Base-by-base conservation (phyloP, 768 basidiomycete genomes). In the Collybia sordida region DNA sequence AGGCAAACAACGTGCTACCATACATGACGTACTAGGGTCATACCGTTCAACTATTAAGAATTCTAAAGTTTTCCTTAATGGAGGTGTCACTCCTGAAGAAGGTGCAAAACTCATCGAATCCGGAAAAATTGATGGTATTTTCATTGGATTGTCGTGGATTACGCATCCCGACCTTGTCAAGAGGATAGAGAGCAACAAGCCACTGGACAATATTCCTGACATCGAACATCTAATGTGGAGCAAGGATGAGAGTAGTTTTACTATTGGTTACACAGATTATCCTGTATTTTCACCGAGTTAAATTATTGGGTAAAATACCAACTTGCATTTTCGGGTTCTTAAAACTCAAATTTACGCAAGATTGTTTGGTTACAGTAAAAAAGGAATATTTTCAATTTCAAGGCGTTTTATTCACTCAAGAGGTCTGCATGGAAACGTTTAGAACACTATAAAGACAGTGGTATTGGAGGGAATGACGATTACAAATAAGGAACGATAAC, bases 101-200 rank as follows among this genome's bases (percentile, higher is more conserved):
- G 73, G 71, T 0, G 67, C 67, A 12, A 40, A 57, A 38, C 64
- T 75, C 14, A 55, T 77, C 21, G 45, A 62, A 1, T 55, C 58
- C 2, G 66, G 69, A 2, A 67, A 70, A 34, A 59, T 68, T 18
- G 72, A 74, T 43, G 74, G 62, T 1, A 63, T 71, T 7, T 59
- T 64, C 42, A 68, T 77, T 41, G 74, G 75, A 2, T 54, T 68
- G 47, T 53, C 60, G 40, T 73, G 60, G 56, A 64, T 75, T 37
- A 60, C 65, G 4, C 74, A 78, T 48, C 72, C 75, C 1, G 75
- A 77, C 52, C 52, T 77, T 14, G 66, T 57, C 40, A 67, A 68
- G 55, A 67, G 73, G n/a, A 56, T 73, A 8, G 27, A 61, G 49
- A 53, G 64, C 22, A 70, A 66, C 6, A 69, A 67, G 52, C 59